A percentile compares a stretch with the other conserved stretches of the same genome.
phyloP scores from a whole-genome alignment of 352 stramenopile genomes.

The Pythium periplocum region DNA sequence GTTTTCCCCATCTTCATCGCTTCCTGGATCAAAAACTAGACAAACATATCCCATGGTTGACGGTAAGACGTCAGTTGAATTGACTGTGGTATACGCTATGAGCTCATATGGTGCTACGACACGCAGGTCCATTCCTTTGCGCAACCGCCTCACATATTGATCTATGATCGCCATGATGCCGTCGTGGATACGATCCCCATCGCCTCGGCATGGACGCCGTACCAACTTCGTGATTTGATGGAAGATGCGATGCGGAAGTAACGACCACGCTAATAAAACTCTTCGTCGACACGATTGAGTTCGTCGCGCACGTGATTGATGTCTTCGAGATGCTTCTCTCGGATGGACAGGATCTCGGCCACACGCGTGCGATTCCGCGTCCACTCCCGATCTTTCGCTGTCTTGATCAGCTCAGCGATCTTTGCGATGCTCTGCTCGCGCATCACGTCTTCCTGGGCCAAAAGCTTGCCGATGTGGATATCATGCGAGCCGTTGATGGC shows the following conservation, averaged over 20 bases:
- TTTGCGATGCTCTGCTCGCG: slow-evolving; percentile 73
- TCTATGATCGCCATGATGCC: slow-evolving; percentile 26
- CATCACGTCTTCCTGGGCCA: slow-evolving; percentile 83
- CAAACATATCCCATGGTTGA: slow-evolving; percentile 1
- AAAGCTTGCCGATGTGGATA: slow-evolving; percentile 88
- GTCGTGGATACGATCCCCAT: slow-evolving; percentile 28
- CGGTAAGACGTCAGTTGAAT: neutral
- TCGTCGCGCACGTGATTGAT: slow-evolving; percentile 65
- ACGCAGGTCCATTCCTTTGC: slow-evolving; percentile 30
- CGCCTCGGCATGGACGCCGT: slow-evolving; percentile 31
- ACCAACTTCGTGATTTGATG: slow-evolving; percentile 33
- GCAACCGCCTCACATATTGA: slow-evolving; percentile 36
- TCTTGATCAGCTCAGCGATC: slow-evolving; percentile 58
- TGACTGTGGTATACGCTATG: neutral
- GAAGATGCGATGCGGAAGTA: neutral
- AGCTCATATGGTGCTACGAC: neutral
- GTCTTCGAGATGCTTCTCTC: slow-evolving; percentile 61
- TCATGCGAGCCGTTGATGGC: slow-evolving; percentile 89
- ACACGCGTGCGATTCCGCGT: slow-evolving; percentile 64
- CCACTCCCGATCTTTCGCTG: slow-evolving; percentile 65
- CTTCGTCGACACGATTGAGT: slow-evolving; percentile 70
- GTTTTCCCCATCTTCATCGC: slow-evolving; percentile 24
- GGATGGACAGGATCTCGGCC: slow-evolving; percentile 67
- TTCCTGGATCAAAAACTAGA: slow-evolving; percentile 19
- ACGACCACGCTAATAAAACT: slow-evolving; percentile 45